Conservation (phyloP, 208 protist genomes). For the Vickermania spadyakhi region DNA sequence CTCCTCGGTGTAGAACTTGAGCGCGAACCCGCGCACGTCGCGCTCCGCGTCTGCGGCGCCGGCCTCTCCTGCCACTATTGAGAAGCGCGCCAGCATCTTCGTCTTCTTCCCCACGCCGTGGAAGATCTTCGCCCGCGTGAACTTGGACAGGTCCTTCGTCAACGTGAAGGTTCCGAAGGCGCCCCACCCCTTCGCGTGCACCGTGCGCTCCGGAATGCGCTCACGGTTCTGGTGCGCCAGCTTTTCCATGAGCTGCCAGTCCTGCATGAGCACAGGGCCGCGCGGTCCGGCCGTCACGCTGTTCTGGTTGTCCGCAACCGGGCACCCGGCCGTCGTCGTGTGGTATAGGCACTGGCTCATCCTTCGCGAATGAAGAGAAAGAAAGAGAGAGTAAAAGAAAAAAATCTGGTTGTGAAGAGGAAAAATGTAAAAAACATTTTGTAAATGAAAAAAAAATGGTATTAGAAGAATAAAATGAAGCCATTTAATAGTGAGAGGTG, state of each 20-base stretch:
- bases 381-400: slow-evolving; percentile 4
- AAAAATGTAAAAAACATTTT: no score
- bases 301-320: slow-evolving; percentile 11
- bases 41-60: slow-evolving; percentile 63
- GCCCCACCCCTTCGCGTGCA: slow-evolving; percentile 12
- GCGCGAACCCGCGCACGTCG: no score
- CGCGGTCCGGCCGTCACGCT: slow-evolving; percentile 6
- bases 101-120: slow-evolving; percentile 54
- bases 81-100: slow-evolving; percentile 68
- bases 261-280: slow-evolving; percentile 9
- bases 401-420: background rate
- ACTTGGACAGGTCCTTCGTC: slow-evolving; percentile 21
- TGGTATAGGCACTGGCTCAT: no score
- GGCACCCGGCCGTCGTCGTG: slow-evolving; percentile 6
- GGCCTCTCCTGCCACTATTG: slow-evolving; percentile 59
- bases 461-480: no score
- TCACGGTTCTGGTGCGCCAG: slow-evolving; percentile 7
- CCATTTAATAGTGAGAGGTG: no score
- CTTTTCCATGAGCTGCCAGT: slow-evolving; percentile 11
- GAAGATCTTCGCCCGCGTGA: slow-evolving; percentile 58
- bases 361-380: no score
- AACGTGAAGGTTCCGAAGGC: slow-evolving; percentile 12
- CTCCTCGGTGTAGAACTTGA: no score
- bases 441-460: no score
- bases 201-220: slow-evolving; percentile 10